phyloP scores from a whole-genome alignment of 768 basidiomycete genomes.

The Vishniacozyma victoriae region DNA sequence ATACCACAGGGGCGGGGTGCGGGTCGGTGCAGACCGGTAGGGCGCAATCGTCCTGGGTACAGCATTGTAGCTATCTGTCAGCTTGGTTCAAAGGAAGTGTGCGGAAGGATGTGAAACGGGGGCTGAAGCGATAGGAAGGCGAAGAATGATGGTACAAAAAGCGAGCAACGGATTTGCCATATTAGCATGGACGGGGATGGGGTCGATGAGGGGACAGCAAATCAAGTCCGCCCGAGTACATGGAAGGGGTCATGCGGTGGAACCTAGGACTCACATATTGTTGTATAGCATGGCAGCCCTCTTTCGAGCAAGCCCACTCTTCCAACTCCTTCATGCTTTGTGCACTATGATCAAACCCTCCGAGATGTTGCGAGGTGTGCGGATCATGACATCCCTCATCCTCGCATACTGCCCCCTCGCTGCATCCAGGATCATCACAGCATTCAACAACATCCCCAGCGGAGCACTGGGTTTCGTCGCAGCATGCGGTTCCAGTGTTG shows the following conservation, averaged over 20 bases:
- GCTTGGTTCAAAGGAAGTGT: too few relatives aligned
- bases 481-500: slow-evolving; percentile 9
- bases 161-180: slow-evolving; percentile 24
- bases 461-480: slow-evolving; percentile 10
- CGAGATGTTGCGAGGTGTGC: background rate
- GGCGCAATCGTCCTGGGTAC: background rate
- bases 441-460: slow-evolving; percentile 6
- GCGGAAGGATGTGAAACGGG: too few relatives aligned
- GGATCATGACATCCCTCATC: slow-evolving; percentile 5
- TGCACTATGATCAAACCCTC: background rate
- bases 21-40: background rate
- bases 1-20: background rate
- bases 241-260: background rate
- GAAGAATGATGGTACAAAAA: slow-evolving; percentile 15
- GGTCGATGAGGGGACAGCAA: background rate
- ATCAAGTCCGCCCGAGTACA: background rate
- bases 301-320: slow-evolving; percentile 35
- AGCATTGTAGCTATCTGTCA: background rate
- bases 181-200: slow-evolving; percentile 27
- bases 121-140: slow-evolving; percentile 9
- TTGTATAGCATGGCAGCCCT: slow-evolving; percentile 37
- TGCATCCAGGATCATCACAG: slow-evolving; percentile 23
- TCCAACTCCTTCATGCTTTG: slow-evolving; percentile 18
- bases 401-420: background rate
- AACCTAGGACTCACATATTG: slow-evolving; percentile 26